phyloP scores from a whole-genome alignment of 1,284 basidiomycete genomes.

The Cryptococcus wingfieldii region DNA sequence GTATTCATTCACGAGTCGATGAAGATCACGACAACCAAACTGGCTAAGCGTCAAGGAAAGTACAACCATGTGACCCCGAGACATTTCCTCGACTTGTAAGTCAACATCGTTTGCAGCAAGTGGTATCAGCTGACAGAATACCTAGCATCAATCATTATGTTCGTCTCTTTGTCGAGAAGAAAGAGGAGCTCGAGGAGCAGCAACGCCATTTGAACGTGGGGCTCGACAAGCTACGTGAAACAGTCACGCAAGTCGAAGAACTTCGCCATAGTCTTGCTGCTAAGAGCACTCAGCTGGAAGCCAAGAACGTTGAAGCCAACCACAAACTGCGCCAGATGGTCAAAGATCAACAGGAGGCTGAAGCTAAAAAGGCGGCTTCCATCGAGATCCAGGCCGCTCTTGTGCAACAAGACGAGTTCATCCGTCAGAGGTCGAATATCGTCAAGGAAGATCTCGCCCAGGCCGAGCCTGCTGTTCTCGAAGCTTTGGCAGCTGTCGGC shows the following conservation, averaged over 20 bases:
- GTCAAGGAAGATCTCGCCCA: constrained; percentile 96
- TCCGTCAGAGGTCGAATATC: constrained; percentile 77
- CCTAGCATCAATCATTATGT: constrained; percentile 94
- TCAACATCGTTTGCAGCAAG: constrained; percentile 18
- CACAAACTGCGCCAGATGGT: constrained; percentile 98
- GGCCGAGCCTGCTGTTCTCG: constrained; percentile 93
- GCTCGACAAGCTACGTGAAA: constrained; percentile 92
- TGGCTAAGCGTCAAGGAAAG: constrained; percentile 86
- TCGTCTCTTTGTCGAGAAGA: constrained; percentile 91
- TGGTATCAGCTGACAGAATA: neutral
- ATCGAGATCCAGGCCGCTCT: constrained; percentile 93
- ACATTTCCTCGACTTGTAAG: constrained; percentile 97
- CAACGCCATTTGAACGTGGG: constrained; percentile 98
- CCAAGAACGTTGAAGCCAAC: constrained; percentile 92
- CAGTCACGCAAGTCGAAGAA: constrained; percentile 93
- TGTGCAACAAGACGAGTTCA: constrained; percentile 83
- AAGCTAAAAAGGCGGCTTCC: constrained; percentile 94
- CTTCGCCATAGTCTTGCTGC: constrained; percentile 90
- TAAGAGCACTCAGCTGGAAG: constrained; percentile 87
- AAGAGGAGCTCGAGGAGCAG: constrained; percentile 97
- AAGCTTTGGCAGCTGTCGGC: constrained; percentile 90
- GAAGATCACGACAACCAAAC: constrained; percentile 79
- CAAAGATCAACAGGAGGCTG: constrained; percentile 95
- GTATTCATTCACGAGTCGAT: constrained; percentile 90
- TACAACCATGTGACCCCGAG: constrained; percentile 97